A percentile compares a stretch with the other conserved stretches of the same genome.
These are phyloP conservation scores for Alternaria consortialis DNA, from an alignment of 2,329 filamentous ascomycete species.

Conservation along the genomic window DNA sequence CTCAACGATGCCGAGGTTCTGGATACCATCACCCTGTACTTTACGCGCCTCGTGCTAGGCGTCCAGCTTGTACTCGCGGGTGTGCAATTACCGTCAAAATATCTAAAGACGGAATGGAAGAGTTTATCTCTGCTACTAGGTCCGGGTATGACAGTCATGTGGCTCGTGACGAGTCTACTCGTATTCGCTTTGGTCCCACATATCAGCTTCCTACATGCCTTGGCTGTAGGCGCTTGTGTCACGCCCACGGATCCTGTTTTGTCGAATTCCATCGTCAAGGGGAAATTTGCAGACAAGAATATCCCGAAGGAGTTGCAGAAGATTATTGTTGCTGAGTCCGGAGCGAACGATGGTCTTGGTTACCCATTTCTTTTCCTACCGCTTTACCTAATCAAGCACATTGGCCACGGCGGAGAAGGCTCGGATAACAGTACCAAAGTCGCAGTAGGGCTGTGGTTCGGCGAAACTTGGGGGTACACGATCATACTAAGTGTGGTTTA, in stretches of 20 bases:
- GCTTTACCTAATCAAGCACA: slow-evolving; percentile 82
- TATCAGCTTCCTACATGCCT: slow-evolving; percentile 77
- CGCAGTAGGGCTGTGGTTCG: slow-evolving; percentile 84
- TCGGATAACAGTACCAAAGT: slow-evolving; percentile 62
- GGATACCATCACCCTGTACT: slow-evolving; percentile 79
- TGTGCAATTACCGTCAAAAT: slow-evolving; percentile 84
- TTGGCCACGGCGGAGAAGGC: slow-evolving; percentile 64
- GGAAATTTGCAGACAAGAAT: slow-evolving; percentile 91
- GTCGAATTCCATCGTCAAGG: slow-evolving; percentile 90
- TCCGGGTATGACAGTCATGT: slow-evolving; percentile 87
- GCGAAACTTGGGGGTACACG: slow-evolving; percentile 83
- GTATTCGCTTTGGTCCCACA: slow-evolving; percentile 79
- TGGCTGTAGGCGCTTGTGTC: slow-evolving; percentile 85
- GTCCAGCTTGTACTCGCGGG: slow-evolving; percentile 91
- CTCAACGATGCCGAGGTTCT: slow-evolving; percentile 65
- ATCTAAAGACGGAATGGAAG: slow-evolving; percentile 81
- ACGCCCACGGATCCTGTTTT: slow-evolving; percentile 90
- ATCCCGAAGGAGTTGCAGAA: slow-evolving; percentile 82
- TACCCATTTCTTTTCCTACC: slow-evolving; percentile 90
- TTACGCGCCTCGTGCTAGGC: slow-evolving; percentile 85
- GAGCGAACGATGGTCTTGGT: slow-evolving; percentile 87
- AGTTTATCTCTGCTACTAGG: slow-evolving; percentile 78
- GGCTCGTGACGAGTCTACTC: slow-evolving; percentile 80
- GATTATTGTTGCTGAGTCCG: slow-evolving; percentile 73
- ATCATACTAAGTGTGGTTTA: slow-evolving; percentile 82